Percentiles rank a stretch among this genome's conserved stretches.
phyloP scores from a whole-genome alignment of 345 rosid genomes.

The Acer saccharum region DNA sequence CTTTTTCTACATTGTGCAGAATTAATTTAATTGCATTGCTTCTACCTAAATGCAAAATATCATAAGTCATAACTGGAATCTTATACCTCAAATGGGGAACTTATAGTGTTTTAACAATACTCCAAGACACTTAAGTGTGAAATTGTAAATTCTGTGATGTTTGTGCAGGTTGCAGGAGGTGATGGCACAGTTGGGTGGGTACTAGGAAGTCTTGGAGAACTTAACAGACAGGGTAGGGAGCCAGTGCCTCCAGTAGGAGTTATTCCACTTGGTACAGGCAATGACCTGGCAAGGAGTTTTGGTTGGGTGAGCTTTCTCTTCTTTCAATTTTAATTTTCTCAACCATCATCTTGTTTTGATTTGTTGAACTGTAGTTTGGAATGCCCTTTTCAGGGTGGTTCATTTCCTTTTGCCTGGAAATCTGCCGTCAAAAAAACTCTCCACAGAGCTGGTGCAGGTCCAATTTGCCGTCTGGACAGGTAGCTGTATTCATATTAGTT shows the following conservation, averaged over 20 bases:
- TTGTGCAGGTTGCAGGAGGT: conserved; percentile 95
- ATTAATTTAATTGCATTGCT: background rate
- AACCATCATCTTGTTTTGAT: conserved; percentile 15
- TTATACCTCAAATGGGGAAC: background rate
- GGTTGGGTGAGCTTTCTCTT: conserved; percentile 75
- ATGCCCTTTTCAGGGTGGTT: conserved; percentile 72
- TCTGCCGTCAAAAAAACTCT: conserved; percentile 83
- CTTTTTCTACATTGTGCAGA: background rate
- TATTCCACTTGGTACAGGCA: conserved; percentile 96
- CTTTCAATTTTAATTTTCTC: conserved; percentile 18
- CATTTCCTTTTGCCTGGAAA: conserved; percentile 96
- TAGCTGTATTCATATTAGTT: conserved; percentile 14
- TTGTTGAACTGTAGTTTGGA: conserved; percentile 22
- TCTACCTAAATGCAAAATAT: background rate
- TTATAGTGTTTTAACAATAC: background rate
- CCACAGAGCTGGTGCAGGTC: conserved; percentile 55
- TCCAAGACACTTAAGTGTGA: conserved; percentile 6
- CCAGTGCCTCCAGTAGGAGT: conserved; percentile 91
- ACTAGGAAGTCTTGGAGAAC: conserved; percentile 78
- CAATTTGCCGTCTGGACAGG: conserved; percentile 82
- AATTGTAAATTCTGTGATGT: conserved; percentile 22
- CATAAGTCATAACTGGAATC: background rate
- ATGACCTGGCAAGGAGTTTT: conserved; percentile 90
- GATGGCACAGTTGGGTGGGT: conserved; percentile 99
- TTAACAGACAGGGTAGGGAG: conserved; percentile 46